Evolutionary conservation across 2,329 filamentous ascomycete genomes (phyloP).

Genomic region (Drechslera avenae): DNA sequence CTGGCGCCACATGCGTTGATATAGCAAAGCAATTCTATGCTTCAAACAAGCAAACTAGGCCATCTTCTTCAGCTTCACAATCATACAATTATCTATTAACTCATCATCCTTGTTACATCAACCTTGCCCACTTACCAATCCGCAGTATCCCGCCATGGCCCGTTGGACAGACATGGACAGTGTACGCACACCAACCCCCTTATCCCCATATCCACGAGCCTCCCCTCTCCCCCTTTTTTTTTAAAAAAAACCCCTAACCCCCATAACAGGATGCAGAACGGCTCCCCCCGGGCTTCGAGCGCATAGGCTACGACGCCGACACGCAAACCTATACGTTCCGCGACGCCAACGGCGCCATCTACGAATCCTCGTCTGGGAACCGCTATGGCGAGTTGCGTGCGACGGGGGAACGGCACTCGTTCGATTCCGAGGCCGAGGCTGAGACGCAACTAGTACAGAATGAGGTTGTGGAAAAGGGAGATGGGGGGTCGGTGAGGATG

Average conservation of each 20-base stretch:
- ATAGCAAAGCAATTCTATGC: too few relatives aligned
- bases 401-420: conserved; percentile 13
- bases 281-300: conserved; percentile 60
- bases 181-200: conserved; percentile 14
- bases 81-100: background rate
- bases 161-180: conserved; percentile 32
- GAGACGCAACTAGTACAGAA: conserved; percentile 11
- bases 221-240: too few relatives aligned
- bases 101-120: background rate
- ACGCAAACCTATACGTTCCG: conserved; percentile 60
- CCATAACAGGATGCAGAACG: conserved; percentile 54
- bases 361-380: conserved; percentile 58
- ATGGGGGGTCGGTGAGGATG: conserved; percentile 56
- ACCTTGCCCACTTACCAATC: conserved; percentile 1
- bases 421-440: too few relatives aligned
- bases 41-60: too few relatives aligned
- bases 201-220: background rate
- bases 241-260: background rate
- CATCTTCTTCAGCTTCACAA: too few relatives aligned
- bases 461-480: conserved; percentile 21
- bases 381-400: conserved; percentile 55
- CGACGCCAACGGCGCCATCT: conserved; percentile 56
- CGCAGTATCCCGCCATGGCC: conserved; percentile 26
- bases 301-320: conserved; percentile 63
- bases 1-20: background rate